These are phyloP conservation scores for Dendrobium nobile DNA, from an alignment of 106 monocot genomes.

Conservation along the genomic window DNA sequence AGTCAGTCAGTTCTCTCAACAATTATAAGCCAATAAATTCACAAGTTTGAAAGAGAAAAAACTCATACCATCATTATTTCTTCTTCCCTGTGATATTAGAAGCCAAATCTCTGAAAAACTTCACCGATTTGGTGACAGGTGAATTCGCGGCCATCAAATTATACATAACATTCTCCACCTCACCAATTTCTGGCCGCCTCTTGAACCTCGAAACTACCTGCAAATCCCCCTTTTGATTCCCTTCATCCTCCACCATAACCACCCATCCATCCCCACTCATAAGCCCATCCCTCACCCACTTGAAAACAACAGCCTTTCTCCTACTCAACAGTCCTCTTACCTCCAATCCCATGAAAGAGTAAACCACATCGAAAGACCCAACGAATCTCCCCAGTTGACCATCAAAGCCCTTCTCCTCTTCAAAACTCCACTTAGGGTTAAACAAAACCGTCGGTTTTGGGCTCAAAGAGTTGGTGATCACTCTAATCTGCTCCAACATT, in stretches of 20 bases:
- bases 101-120: constrained; percentile 63
- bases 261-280: constrained; percentile 52
- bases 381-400: constrained; percentile 32
- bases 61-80: background rate
- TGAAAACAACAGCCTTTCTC: constrained; percentile 67
- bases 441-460: constrained; percentile 77
- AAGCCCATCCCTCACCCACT: constrained; percentile 55
- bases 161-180: constrained; percentile 87
- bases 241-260: constrained; percentile 72
- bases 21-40: no score
- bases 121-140: constrained; percentile 81
- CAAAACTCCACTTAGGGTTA: constrained; percentile 83
- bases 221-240: constrained; percentile 33
- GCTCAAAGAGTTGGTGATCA: constrained; percentile 27
- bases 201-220: constrained; percentile 74
- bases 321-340: constrained; percentile 70
- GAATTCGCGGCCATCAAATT: constrained; percentile 90
- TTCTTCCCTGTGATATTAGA: constrained; percentile 28
- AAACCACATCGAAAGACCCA: constrained; percentile 76
- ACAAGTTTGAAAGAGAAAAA: background rate
- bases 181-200: constrained; percentile 61
- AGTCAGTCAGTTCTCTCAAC: no score
- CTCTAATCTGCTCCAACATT: constrained; percentile 40
- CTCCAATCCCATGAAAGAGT: constrained; percentile 90
- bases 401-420: constrained; percentile 47